Evolutionary conservation across 306 rosid species (phyloP), one percentile per base, ranked within the genome.

Genomic region (Alnus glutinosa): DNA sequence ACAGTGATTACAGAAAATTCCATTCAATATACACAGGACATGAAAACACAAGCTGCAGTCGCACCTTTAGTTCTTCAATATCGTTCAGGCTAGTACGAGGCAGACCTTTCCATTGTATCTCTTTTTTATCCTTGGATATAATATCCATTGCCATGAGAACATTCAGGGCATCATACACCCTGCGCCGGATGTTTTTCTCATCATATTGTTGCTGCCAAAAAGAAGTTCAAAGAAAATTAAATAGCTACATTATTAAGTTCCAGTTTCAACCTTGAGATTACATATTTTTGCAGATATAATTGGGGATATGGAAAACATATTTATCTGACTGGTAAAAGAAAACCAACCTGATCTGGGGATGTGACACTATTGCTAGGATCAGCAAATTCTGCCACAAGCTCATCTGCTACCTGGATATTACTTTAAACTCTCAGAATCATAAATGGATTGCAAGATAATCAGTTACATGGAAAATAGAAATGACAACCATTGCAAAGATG

Each of bases 71-170:
- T 86, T 92, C 98, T 86, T 95, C 98, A 80, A 95, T 89, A 79
- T 92, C 98, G 70, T 83, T 95, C 82, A 81, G 75, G 83, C 94
- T 92, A 39, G 97, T 90, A 66, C 92, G 98, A 84, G 98, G 98
- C 71, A 95, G 92, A 81, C 98, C 98, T 88, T 86, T 92, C 98
- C 98, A 95, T 84, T 95, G 98, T 78, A 95, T 95, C 84, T 95
- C 98, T 70, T 92, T 95, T 85, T 95, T 95, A 85, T 95, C 98
- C 92, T 95, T 95, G 18, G 98, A 92, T 84, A 95, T 95, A 52
- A 95, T 95, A 82, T 95, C 98, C 98, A 95, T 95, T 59, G 98
- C 98, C 98, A 92, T 95, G 79, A 95, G 98, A 85, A 95, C 98
- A 76, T 95, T 95, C 77, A 95, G 80, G 74, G 98, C 98, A 83